phyloP scores from a whole-genome alignment of 306 rosid species.

The Cercis canadensis region DNA sequence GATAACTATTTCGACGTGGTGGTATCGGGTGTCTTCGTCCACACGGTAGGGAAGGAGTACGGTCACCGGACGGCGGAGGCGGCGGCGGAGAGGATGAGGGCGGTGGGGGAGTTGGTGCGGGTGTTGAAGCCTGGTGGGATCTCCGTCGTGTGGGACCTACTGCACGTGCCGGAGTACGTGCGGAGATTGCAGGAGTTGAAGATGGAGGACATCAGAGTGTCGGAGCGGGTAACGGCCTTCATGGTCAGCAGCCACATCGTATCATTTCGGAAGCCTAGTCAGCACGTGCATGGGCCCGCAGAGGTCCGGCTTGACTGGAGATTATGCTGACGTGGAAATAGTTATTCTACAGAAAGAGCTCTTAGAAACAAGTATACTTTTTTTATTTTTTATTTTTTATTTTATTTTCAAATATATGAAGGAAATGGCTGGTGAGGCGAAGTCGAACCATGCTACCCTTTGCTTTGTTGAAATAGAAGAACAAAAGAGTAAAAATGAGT shows the following conservation, averaged over 20 bases:
- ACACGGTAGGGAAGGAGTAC: slow-evolving; percentile 88
- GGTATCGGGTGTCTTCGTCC: slow-evolving; percentile 91
- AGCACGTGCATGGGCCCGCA: slow-evolving; percentile 65
- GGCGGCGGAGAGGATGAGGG: slow-evolving; percentile 93
- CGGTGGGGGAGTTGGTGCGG: slow-evolving; percentile 87
- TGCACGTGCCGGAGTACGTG: slow-evolving; percentile 96
- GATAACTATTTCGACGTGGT: slow-evolving; percentile 94
- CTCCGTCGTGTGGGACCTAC: slow-evolving; percentile 93
- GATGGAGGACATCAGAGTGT: slow-evolving; percentile 91
- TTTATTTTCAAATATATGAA: neutral
- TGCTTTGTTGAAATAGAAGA: neutral
- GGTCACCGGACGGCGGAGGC: slow-evolving; percentile 88
- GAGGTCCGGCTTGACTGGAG: slow-evolving; percentile 98
- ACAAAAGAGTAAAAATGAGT: neutral
- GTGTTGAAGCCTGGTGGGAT: slow-evolving; percentile 88
- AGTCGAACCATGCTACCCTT: slow-evolving; percentile 63
- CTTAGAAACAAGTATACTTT: too few relatives aligned
- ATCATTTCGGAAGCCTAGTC: slow-evolving; percentile 83
- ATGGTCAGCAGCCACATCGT: slow-evolving; percentile 97
- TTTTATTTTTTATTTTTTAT: neutral
- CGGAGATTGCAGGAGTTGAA: slow-evolving; percentile 79
- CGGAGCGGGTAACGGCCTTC: slow-evolving; percentile 90
- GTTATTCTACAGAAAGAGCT: neutral
- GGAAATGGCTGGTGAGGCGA: slow-evolving; percentile 70
- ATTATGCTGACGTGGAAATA: slow-evolving; percentile 49